Evolutionary conservation across 306 rosid genomes (phyloP).

Genomic region (Mimosa pudica): DNA sequence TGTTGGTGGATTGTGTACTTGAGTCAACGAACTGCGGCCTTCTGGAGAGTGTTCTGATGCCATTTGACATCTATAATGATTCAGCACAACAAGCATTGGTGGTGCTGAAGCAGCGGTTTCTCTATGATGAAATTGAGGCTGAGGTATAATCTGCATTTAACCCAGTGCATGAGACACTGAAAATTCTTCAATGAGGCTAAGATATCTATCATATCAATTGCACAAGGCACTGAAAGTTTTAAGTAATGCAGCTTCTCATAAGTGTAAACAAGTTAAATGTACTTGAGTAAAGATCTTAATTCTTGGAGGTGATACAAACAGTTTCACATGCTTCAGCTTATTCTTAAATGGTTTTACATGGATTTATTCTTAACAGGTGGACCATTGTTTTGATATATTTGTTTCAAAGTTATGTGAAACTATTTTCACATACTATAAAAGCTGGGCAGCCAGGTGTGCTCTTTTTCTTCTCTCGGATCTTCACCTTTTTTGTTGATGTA

Average conservation of each 20-base stretch:
- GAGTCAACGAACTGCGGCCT: constrained; percentile 90
- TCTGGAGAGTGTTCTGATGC: constrained; percentile 88
- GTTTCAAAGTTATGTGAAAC: constrained; percentile 79
- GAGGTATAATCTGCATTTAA: constrained; percentile 61
- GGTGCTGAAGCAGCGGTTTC: constrained; percentile 87
- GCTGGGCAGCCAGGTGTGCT: constrained; percentile 96
- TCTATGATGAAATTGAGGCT: constrained; percentile 98
- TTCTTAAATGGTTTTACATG: constrained; percentile 23
- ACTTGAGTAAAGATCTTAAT: constrained; percentile 1
- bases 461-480: constrained; percentile 35
- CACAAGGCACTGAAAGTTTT: constrained; percentile 10
- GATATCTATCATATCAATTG: not conserved
- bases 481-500: constrained; percentile 31
- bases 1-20: constrained; percentile 90
- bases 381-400: constrained; percentile 92
- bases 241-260: constrained; percentile 22
- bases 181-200: constrained; percentile 3
- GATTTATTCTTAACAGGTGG: constrained; percentile 59
- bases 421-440: constrained; percentile 83
- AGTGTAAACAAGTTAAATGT: constrained; percentile 13
- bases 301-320: constrained; percentile 16
- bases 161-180: constrained; percentile 13
- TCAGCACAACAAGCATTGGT: constrained; percentile 96
- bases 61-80: constrained; percentile 92
- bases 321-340: constrained; percentile 1